These are phyloP conservation scores for Mycena vitilis DNA, from an alignment of 768 basidiomycete species.

Conservation along the genomic window DNA sequence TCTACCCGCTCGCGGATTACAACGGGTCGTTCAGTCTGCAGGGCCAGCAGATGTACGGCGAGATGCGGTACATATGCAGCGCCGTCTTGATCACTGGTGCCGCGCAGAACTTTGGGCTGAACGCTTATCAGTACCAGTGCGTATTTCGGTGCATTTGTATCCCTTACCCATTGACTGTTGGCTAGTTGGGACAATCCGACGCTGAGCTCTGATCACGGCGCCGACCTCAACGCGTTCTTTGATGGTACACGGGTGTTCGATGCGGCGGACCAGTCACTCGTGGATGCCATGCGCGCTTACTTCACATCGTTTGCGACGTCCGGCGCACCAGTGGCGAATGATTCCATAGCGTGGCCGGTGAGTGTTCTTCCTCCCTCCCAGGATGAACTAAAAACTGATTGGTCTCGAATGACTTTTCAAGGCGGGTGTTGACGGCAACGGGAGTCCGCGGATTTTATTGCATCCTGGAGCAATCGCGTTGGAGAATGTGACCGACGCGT, in stretches of 20 bases:
- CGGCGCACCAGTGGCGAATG: conserved; percentile 43
- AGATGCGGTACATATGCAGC: conserved; percentile 57
- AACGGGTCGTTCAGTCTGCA: conserved; percentile 50
- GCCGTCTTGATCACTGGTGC: conserved; percentile 51
- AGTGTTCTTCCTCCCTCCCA: conserved; percentile 15
- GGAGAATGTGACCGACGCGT: conserved; percentile 38
- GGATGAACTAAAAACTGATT: not conserved
- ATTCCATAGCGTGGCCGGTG: conserved; percentile 45
- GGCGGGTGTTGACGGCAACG: conserved; percentile 18
- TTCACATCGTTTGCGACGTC: conserved; percentile 54
- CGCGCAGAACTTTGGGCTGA: conserved; percentile 34
- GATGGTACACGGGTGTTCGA: conserved; percentile 37
- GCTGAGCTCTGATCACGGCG: conserved; percentile 51
- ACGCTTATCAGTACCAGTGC: conserved; percentile 53
- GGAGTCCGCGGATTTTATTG: conserved; percentile 46
- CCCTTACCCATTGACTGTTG: not conserved
- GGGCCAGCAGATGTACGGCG: conserved; percentile 60
- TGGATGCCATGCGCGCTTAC: conserved; percentile 52
- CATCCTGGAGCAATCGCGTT: conserved; percentile 42
- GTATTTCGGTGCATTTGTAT: conserved; percentile 17
- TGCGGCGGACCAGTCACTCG: conserved; percentile 44
- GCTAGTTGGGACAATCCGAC: conserved; percentile 53
- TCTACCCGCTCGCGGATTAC: conserved; percentile 51
- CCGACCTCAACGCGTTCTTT: conserved; percentile 53
- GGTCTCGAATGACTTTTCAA: not conserved